phyloP scores from a whole-genome alignment of 108 stramenopile genomes.

The Skeletonema costatum region DNA sequence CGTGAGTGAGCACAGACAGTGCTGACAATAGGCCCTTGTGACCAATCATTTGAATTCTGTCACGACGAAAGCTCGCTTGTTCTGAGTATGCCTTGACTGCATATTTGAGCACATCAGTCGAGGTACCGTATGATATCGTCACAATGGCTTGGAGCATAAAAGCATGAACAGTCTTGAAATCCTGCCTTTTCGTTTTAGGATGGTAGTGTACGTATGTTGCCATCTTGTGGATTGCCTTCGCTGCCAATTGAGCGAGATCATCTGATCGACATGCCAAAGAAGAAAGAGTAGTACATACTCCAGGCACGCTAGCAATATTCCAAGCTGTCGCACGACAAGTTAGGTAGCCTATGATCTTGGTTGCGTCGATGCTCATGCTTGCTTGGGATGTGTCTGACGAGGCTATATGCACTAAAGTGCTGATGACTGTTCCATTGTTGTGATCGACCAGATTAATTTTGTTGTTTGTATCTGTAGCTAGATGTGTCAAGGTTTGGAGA shows the following conservation, averaged over 20 bases:
- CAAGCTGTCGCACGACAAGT: slow-evolving; percentile 30
- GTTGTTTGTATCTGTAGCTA: slow-evolving; percentile 21
- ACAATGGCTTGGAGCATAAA: slow-evolving; percentile 29
- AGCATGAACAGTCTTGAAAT: slow-evolving; percentile 7
- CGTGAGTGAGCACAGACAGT: slow-evolving; percentile 22
- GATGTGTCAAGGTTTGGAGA: slow-evolving; percentile 14
- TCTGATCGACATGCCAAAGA: slow-evolving; percentile 35
- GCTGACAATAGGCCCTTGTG: slow-evolving; percentile 31
- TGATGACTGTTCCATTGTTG: slow-evolving; percentile 24
- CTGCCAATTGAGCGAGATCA: slow-evolving; percentile 17
- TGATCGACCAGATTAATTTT: slow-evolving; percentile 27
- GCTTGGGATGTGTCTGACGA: not conserved
- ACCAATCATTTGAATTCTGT: slow-evolving; percentile 41
- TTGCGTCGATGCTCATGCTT: slow-evolving; percentile 14
- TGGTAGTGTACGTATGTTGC: slow-evolving; percentile 24
- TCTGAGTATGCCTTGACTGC: slow-evolving; percentile 30
- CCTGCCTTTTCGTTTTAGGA: not conserved
- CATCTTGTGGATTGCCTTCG: slow-evolving; percentile 27
- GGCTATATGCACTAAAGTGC: slow-evolving; percentile 16
- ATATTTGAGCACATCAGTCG: slow-evolving; percentile 36
- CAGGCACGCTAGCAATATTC: slow-evolving; percentile 10
- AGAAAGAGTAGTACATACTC: slow-evolving; percentile 27
- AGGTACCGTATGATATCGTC: slow-evolving; percentile 24
- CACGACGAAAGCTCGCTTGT: slow-evolving; percentile 32
- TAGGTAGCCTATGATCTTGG: slow-evolving; percentile 22